phyloP scores from a whole-genome alignment of 2,329 filamentous ascomycete genomes.

The Nectriaceae sp. region DNA sequence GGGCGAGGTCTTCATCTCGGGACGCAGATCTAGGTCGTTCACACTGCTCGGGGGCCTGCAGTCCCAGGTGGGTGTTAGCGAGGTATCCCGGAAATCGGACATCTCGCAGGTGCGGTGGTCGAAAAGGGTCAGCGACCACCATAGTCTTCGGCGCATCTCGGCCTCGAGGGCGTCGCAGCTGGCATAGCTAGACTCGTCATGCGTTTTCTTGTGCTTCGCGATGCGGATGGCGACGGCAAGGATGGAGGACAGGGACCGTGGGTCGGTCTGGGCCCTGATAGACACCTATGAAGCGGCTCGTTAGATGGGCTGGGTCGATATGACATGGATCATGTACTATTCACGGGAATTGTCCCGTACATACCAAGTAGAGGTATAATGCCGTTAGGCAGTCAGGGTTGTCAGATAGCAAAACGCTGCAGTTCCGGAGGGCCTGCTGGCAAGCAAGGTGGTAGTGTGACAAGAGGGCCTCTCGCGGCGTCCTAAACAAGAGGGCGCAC shows the following conservation, averaged over 20 bases:
- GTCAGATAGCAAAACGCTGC: conserved; percentile 49
- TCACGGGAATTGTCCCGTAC: conserved; percentile 13
- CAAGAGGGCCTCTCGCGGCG: conserved; percentile 42
- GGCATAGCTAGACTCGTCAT: conserved; percentile 44
- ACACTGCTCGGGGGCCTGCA: conserved; percentile 46
- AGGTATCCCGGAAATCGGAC: conserved; percentile 35
- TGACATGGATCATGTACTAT: background rate
- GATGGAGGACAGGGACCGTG: conserved; percentile 53
- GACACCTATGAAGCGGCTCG: conserved; percentile 44
- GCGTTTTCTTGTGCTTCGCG: conserved; percentile 57
- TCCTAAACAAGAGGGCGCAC: conserved; percentile 43
- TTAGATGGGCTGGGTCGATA: background rate
- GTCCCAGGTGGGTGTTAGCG: conserved; percentile 41
- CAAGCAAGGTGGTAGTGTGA: conserved; percentile 49
- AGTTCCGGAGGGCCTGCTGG: conserved; percentile 55
- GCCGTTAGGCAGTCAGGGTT: conserved; percentile 58
- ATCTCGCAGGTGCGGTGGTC: conserved; percentile 59
- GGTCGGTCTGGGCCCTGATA: conserved; percentile 42
- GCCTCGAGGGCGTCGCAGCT: conserved; percentile 45
- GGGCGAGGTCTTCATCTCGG: conserved; percentile 40
- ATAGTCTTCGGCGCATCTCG: conserved; percentile 62
- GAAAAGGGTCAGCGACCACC: conserved; percentile 61
- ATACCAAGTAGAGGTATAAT: conserved; percentile 57
- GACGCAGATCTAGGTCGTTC: conserved; percentile 47
- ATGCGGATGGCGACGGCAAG: conserved; percentile 58